Evolutionary conservation across 2,329 filamentous ascomycete species (phyloP), one percentile per base, ranked within the genome.

Genomic region (Dothistroma septosporum): DNA sequence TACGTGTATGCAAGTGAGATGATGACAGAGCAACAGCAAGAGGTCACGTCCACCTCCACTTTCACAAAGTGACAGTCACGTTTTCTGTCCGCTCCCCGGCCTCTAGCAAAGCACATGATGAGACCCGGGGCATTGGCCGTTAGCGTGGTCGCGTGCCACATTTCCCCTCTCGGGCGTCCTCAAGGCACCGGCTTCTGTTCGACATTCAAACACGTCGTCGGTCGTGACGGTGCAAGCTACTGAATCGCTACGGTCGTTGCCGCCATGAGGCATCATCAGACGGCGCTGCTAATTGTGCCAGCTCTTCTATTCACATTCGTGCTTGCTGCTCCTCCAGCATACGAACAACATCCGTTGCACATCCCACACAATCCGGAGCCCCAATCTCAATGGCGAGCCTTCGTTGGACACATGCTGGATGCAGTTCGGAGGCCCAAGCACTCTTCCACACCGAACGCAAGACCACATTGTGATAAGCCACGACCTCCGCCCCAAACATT

Each of bases 401-500:
- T 65, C 19, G 54, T 60, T 9, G 55, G 57, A 7, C 55, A 59
- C 11, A 53, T 67, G 32, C 47, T 67, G 32, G 55, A 63, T 28
- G 60, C 60, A 6, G 46, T 66, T 10, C 56, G 62, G 61, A 16
- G 55, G 53, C 24, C 48, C 35, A 58, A 19, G 22, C 31, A 41
- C 4, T 50, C 12, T 28, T 21, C 12, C 11, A 12, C 24, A n/a
- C 16, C n/a, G n/a, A 16, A 48, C 7, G 41, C 19, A 16, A 33
- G 48, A 37, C 12, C 44, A 14, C 28, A 55, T 14, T 49, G 32
- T 19, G 55, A 41, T 35, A 50, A 41, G 33, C 10, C 53, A 32
- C 58, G 58, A 22, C 47, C 66, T 52, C 67, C 67, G 6, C 57
- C 70, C 21, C 67, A 68, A 37, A 67, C 65, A 10, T 62, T 68